Percentiles rank a stretch among this genome's conserved stretches.
Conservation (phyloP, 768 basidiomycete species). For the Boletus huronensis region DNA sequence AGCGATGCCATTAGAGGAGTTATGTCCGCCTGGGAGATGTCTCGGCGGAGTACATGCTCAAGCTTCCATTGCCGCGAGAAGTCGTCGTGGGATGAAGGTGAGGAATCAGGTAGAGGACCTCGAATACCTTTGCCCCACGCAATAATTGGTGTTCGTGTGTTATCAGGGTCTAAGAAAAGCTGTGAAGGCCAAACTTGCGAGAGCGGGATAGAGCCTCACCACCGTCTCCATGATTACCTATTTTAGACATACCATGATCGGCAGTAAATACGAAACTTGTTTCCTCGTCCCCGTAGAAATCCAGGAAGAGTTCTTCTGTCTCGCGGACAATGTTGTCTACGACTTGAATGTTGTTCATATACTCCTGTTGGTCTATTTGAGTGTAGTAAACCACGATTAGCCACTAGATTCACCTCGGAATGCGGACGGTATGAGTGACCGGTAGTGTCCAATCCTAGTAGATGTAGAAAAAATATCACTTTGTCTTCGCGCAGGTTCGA, state of each 20-base stretch:
- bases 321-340: constrained; percentile 72
- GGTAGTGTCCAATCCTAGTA: constrained; percentile 82
- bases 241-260: constrained; percentile 86
- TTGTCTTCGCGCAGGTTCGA: constrained; percentile 52
- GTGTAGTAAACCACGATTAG: neutral
- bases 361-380: constrained; percentile 51
- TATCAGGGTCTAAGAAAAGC: constrained; percentile 69
- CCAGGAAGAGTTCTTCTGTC: constrained; percentile 56
- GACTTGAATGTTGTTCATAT: constrained; percentile 78
- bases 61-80: constrained; percentile 68
- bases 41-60: constrained; percentile 55
- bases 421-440: constrained; percentile 85
- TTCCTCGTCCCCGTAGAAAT: constrained; percentile 65
- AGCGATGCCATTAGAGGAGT: constrained; percentile 75
- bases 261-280: constrained; percentile 81
- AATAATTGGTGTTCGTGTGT: constrained; percentile 80
- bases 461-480: constrained; percentile 78
- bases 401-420: constrained; percentile 52
- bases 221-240: constrained; percentile 89
- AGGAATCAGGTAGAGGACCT: constrained; percentile 55
- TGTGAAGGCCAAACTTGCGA: constrained; percentile 3
- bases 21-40: constrained; percentile 83
- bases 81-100: constrained; percentile 60
- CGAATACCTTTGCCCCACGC: constrained; percentile 81
- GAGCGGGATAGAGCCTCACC: constrained; percentile 40